Evolutionary conservation across 2,329 filamentous ascomycete genomes (phyloP), one percentile per base, ranked within the genome.

Genomic region (Metarhizium sp.): DNA sequence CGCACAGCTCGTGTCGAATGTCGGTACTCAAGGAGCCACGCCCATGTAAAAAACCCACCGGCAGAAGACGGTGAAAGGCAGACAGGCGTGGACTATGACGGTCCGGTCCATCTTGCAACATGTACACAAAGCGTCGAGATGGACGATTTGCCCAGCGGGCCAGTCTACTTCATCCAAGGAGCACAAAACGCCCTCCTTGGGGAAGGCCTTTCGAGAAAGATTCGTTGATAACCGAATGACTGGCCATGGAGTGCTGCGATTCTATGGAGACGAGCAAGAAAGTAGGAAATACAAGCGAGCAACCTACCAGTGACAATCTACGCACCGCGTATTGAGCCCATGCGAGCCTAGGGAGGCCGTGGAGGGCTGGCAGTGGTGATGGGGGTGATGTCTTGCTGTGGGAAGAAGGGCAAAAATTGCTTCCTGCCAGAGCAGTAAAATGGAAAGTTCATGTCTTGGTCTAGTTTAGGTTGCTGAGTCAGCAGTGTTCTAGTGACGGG

Each of bases 41-140:
- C 74, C 74, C 71, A 70, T 69, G 75, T 78, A 11, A 62, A 58
- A 57, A 1, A 58, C 43, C 55, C 57, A 55, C 30, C 52, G 38
- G 45, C 47, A 13, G 36, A 51, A 52, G 32, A 49, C 51, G 55
- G 45, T 25, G 43, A 20, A 47, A 18, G 34, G 38, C 54, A 69
- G 68, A 73, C 72, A 68, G 75, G 68, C 75, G 68, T 64, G 76
- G 76, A 78, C 76, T 78, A 78, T 78, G 76, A 78, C 76, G 75
- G 75, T 71, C 75, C 76, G 48, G 51, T 67, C 61, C 53, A 63
- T 78, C 71, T 78, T 62, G 76, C 75, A 78, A 67, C 68, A 62
- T 36, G 38, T 25, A 30, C 45, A 48, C 45, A 30, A 48, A 30
- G 20, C 45, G 25, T 48, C 45, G 1, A 48, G 25, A 16, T 14